Evolutionary conservation across 805 yeast species (phyloP), one percentile per base, ranked within the genome.

Genomic region (Nakazawaea ambrosiae): DNA sequence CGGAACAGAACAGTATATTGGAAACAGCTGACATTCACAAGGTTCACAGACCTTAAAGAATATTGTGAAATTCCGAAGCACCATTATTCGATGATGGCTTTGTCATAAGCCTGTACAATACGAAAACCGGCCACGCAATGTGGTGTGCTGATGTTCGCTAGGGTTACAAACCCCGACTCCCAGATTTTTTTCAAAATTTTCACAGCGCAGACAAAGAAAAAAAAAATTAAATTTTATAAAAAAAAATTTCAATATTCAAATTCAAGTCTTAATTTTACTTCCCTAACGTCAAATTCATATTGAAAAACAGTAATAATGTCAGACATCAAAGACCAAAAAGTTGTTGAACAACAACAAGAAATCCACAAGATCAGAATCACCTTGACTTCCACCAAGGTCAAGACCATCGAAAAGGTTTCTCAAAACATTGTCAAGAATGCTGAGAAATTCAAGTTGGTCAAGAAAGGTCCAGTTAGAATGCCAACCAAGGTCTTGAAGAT

Each of bases 391-490:
- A 87, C 96, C 79, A 88, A 90, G 78, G 96, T 92, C 64, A 86
- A 88, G 82, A 92, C 85, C 73, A 80, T 92, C 67, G 98, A 92
- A 79, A 84, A 82, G 70, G 97, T 92, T 60, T 87, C 94, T 60
- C 75, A 81, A 61, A 83, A 80, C 83, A 84, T 90, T 63, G 75
- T 89, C 71, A 69, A 65, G 68, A 88, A 86, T 63, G 96, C 97
- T 68, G 74, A 73, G 68, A 75, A 74, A 67, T 70, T 78, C 73
- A 70, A 82, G 60, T 77, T 89, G 63, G 76, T 72, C 68, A 88
- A 87, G 82, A 90, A 88, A 79, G 99, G 99, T 66, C 98, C 98
- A 58, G 96, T 92, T 65, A 89, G 98, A 85, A 73, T 92, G 76
- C 99, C 99, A 78, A 92, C 98, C 73, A 92, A 89, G 84, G 92